Percentiles rank a stretch among this genome's conserved stretches.
Conservation (phyloP, 192 early-diverging fungal species). For the Backusella sp. region DNA sequence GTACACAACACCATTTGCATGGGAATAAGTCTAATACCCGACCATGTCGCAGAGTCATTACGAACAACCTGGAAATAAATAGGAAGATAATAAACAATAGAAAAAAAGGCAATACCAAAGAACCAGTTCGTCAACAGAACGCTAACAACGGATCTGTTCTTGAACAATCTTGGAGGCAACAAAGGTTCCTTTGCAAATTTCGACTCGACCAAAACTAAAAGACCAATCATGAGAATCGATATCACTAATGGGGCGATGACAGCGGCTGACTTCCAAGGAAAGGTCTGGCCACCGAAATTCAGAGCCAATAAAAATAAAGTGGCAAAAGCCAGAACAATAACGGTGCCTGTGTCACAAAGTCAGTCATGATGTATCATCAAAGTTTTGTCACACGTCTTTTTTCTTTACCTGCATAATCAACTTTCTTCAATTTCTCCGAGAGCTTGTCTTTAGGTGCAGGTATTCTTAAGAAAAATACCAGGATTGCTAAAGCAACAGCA, state of each 20-base stretch:
- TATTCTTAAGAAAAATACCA: slow-evolving; percentile 37
- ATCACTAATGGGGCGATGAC: slow-evolving; percentile 53
- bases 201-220: slow-evolving; percentile 46
- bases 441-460: slow-evolving; percentile 26
- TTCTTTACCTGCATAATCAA: slow-evolving; percentile 57
- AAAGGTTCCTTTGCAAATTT: slow-evolving; percentile 60
- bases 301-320: slow-evolving; percentile 62
- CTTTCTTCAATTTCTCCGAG: slow-evolving; percentile 51
- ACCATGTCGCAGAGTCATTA: slow-evolving; percentile 51
- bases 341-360: slow-evolving; percentile 18
- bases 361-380: background rate
- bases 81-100: slow-evolving; percentile 37
- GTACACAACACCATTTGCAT: slow-evolving; percentile 32
- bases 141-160: slow-evolving; percentile 43
- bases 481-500: slow-evolving; percentile 39
- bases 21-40: slow-evolving; percentile 40
- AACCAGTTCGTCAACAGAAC: slow-evolving; percentile 34
- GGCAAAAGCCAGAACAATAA: slow-evolving; percentile 45
- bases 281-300: slow-evolving; percentile 61
- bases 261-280: slow-evolving; percentile 53
- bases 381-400: background rate
- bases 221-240: slow-evolving; percentile 35
- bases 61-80: slow-evolving; percentile 59
- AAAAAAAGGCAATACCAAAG: slow-evolving; percentile 37
- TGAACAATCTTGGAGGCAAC: slow-evolving; percentile 58